Conservation (phyloP, 2,329 filamentous ascomycete genomes). For the Xylariomycetidae sp. region DNA sequence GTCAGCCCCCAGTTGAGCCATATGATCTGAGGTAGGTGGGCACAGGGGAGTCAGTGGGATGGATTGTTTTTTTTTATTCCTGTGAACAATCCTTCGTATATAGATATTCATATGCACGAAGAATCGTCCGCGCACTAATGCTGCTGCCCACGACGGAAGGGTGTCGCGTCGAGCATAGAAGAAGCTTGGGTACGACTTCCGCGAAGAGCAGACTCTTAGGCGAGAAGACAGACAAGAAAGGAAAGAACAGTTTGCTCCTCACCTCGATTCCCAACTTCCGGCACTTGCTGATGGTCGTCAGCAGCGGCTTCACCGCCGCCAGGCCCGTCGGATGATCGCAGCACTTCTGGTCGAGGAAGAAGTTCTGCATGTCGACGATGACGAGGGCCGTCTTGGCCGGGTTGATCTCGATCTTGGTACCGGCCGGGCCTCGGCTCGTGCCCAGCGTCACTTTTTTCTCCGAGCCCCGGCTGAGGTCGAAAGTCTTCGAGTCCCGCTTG, state of each 20-base stretch:
- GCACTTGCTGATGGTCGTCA: constrained; percentile 36
- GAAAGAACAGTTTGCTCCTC: no score
- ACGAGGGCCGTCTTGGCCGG: constrained; percentile 38
- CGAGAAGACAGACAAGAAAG: neutral
- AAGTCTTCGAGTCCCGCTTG: constrained; percentile 1
- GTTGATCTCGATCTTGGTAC: constrained; percentile 29
- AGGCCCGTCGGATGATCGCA: constrained; percentile 32
- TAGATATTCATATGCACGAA: neutral
- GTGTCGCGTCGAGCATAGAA: no score
- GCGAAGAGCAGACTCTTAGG: neutral
- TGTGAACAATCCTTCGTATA: neutral
- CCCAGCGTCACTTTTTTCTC: constrained; percentile 10
- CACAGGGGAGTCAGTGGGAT: no score
- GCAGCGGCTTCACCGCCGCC: constrained; percentile 34
- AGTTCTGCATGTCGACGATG: constrained; percentile 47
- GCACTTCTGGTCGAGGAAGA: constrained; percentile 38
- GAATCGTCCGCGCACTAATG: no score
- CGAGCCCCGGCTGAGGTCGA: constrained; percentile 1
- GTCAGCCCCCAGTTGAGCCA: constrained; percentile 44
- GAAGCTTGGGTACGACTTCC: neutral
- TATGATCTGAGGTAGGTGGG: neutral
- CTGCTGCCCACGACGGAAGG: no score
- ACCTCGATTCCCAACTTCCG: constrained; percentile 40
- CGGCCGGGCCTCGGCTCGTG: constrained; percentile 16
- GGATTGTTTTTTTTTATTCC: neutral